Evolutionary conservation across 768 basidiomycete genomes (phyloP), one percentile per base, ranked within the genome.

Genomic region (Botryobasidium botryosum): DNA sequence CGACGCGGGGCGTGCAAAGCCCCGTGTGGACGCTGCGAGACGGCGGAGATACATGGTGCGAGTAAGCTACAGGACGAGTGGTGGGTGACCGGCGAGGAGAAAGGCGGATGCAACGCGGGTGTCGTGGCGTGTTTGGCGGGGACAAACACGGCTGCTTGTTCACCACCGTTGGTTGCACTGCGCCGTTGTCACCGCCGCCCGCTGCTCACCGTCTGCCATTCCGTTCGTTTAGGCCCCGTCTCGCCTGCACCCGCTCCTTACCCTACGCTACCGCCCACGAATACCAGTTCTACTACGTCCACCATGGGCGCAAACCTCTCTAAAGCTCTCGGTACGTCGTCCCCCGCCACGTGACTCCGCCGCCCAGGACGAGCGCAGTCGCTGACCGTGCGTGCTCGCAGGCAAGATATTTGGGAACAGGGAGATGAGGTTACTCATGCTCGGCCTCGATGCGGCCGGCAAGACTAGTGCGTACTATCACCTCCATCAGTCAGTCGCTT

Each of bases 381-480:
- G 27, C 8, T 20, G 42, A 35, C 24, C 18, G 27, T 27, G 35
- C 32, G 6, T 24, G 15, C 23, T 24, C 23, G 15, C 10, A 50
- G 49, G 28, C 26, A 50, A 50, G 39, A 39, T 50, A 5, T 50
- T 50, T 33, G 49, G 49, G n/a, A 50, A 50, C 35, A 50, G 49
- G 47, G 49, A 50, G 48, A 50, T 50, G 49, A 18, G 49, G n/a
- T 27, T 53, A 31, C 15, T 53, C 15, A 55, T 53, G 55, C 39
- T 55, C 5, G 71, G 71, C 2, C 58, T 66, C 0, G 63, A 62
- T 40, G 52, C 49, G 24, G 54, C 57, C 17, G 71, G 71, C 2
- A 71, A 71, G 53, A 70, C 69, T n/a, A 47, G 44, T 51, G n/a
- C 13, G 33, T 35, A 24, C 20, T 29, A 13, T 17, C 41, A 18